Evolutionary conservation across 441 rosid genomes (phyloP).

Genomic region (Capsella rubella): DNA sequence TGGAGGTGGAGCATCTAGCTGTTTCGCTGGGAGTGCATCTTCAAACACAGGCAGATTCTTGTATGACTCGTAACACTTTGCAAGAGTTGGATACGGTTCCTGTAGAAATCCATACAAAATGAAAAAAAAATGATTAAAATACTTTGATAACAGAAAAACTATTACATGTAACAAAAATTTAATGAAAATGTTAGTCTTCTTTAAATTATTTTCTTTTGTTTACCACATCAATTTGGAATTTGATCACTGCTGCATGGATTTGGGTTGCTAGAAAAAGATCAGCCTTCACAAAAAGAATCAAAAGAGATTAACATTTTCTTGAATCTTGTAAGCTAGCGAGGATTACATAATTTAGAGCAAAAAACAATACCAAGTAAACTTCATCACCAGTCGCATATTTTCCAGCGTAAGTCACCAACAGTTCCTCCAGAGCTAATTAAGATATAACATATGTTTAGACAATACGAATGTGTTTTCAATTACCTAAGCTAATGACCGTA

Average conservation of each 20-base stretch:
- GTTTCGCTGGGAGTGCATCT: slow-evolving; percentile 66
- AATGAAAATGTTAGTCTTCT: slow-evolving; percentile 12
- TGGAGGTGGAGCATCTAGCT: slow-evolving; percentile 64
- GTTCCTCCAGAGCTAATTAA: slow-evolving; percentile 74
- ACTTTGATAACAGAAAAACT: too few relatives aligned
- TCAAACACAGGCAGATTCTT: slow-evolving; percentile 59
- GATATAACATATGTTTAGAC: background rate
- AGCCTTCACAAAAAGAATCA: slow-evolving; percentile 58
- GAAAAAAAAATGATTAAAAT: too few relatives aligned
- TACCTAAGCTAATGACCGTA: too few relatives aligned
- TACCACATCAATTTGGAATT: slow-evolving; percentile 75
- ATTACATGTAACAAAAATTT: background rate
- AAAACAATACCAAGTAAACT: slow-evolving; percentile 58
- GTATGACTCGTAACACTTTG: slow-evolving; percentile 66
- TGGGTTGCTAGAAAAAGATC: slow-evolving; percentile 75
- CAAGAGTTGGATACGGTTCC: slow-evolving; percentile 65
- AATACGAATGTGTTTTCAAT: too few relatives aligned
- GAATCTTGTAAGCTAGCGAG: background rate
- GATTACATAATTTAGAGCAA: too few relatives aligned
- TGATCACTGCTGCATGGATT: slow-evolving; percentile 51
- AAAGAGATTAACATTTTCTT: background rate
- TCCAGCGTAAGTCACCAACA: slow-evolving; percentile 66
- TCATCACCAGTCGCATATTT: slow-evolving; percentile 80
- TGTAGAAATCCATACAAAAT: background rate
- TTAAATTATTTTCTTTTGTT: too few relatives aligned